Conservation (phyloP, 345 rosid genomes). For the Euphorbia peplus region DNA sequence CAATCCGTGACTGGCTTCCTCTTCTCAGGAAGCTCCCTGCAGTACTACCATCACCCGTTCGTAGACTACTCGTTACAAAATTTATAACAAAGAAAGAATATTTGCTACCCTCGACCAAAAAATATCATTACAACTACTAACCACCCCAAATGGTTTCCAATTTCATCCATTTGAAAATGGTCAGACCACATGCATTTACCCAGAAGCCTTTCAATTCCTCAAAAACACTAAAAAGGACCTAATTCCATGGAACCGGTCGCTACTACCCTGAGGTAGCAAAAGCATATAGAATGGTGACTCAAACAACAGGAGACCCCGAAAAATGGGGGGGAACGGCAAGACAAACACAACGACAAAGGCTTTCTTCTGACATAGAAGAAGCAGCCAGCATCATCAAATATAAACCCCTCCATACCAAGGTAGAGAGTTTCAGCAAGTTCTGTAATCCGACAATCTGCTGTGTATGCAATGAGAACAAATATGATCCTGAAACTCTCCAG, state of each 20-base stretch:
- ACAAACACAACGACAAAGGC: not conserved
- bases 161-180: not conserved
- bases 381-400: slow-evolving; percentile 16
- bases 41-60: not conserved
- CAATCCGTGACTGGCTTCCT: slow-evolving; percentile 9
- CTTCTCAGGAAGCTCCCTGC: not conserved
- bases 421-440: slow-evolving; percentile 3
- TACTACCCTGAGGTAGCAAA: not conserved
- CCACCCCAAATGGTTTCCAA: slow-evolving; percentile 9
- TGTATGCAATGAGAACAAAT: not conserved
- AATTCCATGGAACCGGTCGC: not conserved
- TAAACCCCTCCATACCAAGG: slow-evolving; percentile 4
- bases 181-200: not conserved
- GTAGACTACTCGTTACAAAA: slow-evolving; percentile 18
- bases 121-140: slow-evolving; percentile 17
- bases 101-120: slow-evolving; percentile 13
- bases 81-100: slow-evolving; percentile 5
- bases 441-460: not conserved
- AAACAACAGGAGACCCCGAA: not conserved
- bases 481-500: slow-evolving; percentile 5
- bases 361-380: slow-evolving; percentile 17
- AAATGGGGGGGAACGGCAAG: not conserved
- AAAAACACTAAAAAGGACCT: not conserved
- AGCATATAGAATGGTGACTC: not conserved
- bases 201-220: not conserved